Base-by-base conservation (phyloP, 2,329 filamentous ascomycete genomes). In the Aspergillus nomiae region DNA sequence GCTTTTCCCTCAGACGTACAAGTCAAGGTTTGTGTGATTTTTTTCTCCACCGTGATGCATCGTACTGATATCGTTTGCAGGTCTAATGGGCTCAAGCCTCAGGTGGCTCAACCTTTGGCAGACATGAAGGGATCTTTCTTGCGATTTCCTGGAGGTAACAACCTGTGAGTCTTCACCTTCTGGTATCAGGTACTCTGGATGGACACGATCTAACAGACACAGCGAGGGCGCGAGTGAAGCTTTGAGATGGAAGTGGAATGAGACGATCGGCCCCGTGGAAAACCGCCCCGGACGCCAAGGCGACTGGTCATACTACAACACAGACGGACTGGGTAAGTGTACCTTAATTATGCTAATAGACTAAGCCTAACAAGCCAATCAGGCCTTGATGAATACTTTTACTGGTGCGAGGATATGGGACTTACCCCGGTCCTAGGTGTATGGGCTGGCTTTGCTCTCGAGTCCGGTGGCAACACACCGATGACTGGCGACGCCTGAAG, bases 71-170 rank as follows among this genome's bases (percentile, higher is more conserved):
- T 28, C 59, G 46, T 66, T 26, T 62, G 46, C 65, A 73, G 69
- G 28, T 50, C 68, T 58, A 89, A 89, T 65, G 87, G 87, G 1
- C 78, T 87, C 38, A 78, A 86, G 12, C 73, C 80, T 16, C 85
- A 88, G 46, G 76, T 89, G 55, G 83, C 82, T 16, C 80, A 86
- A 62, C 81, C 82, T 10, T 73, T 89, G 10, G 83, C 81, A 4
- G 81, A 76, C 12, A 70, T 88, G 2, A 83, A 86, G 58, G 83
- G 84, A 0, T 84, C 81, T 50, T 84, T 89, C 67, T 80, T 90
- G 56, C 83, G 89, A 46, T 84, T 89, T 63, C 88, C 88, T 0
- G 89, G 89, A 9, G 88, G 87, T 28, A 88, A 88, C 72, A 88
- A 87, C 78, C 75, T 89, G 73, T 76, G 71, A 62, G 75, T 70